Evolutionary conservation across 331 rosid species (phyloP).

Genomic region (Quercus lobata): DNA sequence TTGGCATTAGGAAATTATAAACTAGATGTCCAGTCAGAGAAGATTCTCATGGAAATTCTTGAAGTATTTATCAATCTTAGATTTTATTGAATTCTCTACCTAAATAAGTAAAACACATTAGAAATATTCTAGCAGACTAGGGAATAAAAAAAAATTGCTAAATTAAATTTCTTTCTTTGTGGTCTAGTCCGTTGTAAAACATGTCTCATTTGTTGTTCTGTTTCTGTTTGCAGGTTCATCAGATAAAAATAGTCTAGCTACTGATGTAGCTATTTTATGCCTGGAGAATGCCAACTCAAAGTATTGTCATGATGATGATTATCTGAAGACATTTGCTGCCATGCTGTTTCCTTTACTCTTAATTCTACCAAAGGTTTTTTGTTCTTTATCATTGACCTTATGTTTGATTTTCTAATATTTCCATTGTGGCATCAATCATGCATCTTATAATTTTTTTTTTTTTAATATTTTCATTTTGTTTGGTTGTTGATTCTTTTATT

Average conservation of each 20-base stretch:
- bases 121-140: background rate
- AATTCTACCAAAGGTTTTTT: constrained; percentile 68
- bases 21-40: background rate
- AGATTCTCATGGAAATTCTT: background rate
- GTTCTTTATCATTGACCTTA: constrained; percentile 12
- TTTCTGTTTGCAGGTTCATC: constrained; percentile 47
- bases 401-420: constrained; percentile 4
- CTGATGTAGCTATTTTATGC: constrained; percentile 62
- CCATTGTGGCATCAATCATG: background rate
- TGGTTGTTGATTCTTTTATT: constrained; percentile 5
- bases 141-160: background rate
- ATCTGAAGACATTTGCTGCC: constrained; percentile 42
- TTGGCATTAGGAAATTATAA: background rate
- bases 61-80: background rate
- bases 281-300: constrained; percentile 46
- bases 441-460: background rate
- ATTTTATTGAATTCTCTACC: background rate
- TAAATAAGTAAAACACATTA: background rate
- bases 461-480: background rate
- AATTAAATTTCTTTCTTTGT: background rate
- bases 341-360: constrained; percentile 76
- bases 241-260: constrained; percentile 43
- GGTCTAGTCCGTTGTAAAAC: background rate
- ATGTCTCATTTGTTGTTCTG: background rate
- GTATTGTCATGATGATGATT: constrained; percentile 27